Evolutionary conservation across 2,329 filamentous ascomycete species (phyloP), one percentile per base, ranked within the genome.

Genomic region (Bimuria novae-zelandiae): DNA sequence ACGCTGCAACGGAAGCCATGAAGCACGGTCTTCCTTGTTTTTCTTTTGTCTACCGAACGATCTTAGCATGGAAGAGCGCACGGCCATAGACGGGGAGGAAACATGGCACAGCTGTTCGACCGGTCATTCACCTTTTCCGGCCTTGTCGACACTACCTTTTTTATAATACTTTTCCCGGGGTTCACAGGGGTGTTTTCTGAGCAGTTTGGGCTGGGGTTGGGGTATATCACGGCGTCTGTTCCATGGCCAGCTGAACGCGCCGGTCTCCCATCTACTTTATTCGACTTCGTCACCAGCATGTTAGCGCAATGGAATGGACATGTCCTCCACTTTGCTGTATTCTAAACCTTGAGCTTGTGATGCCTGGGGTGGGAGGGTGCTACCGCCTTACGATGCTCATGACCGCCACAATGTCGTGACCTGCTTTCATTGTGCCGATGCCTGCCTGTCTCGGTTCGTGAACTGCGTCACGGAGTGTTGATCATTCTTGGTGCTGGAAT

Each of bases 181-280:
- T n/a, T 45, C 19, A 16, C 11, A 35, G 11, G 10, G 42, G 11
- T 45, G 27, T 45, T 45, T 45, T 21, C 17, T 22, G 7, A 19
- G 19, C 16, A 14, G 33, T 17, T 45, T 19, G 42, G 25, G 29
- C 16, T n/a, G 19, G 23, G 17, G 42, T n/a, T n/a, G n/a, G n/a
- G n/a, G n/a, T n/a, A 33, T 45, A 22, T 35, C 19, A 33, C 12
- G 42, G 42, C 42, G 42, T 45, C 29, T 23, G 10, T 45, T 29
- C 23, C 25, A 43, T 17, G 25, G 25, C 40, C 16, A 17, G 40
- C 25, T 30, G 40, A 21, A 30, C 21, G 17, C 21, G 40, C 40
- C 25, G 40, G 40, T 11, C 40, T 43, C 23, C n/a, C n/a, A 4
- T 29, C 29, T 12, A 29, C 23, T 42, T 12, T 19, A 23, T 12